Evolutionary conservation across 2,329 filamentous ascomycete species (phyloP).

Genomic region (Xylariaceae sp.): DNA sequence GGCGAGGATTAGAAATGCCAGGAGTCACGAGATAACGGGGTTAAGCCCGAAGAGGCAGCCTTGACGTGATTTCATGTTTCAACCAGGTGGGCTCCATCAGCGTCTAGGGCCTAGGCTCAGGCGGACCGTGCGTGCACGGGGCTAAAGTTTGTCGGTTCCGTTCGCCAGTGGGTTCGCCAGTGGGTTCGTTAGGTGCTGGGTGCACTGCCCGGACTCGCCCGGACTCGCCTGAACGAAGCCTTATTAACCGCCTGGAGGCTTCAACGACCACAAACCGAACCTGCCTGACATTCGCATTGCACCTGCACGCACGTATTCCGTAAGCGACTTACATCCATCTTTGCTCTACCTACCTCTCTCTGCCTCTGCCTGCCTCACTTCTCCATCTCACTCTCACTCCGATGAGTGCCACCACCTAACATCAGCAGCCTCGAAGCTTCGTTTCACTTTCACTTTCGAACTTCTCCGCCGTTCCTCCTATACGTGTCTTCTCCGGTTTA

Average conservation of each 20-base stretch:
- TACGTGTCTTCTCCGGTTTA: neutral
- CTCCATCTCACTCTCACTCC: no score
- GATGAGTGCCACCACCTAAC: no score
- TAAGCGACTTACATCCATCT: no score
- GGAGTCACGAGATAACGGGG: neutral
- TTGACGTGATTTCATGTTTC: conserved; percentile 17
- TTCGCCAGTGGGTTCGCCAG: neutral
- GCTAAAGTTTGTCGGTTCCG: neutral
- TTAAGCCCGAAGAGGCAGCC: conserved; percentile 4
- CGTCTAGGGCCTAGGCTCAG: neutral
- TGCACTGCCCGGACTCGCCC: no score
- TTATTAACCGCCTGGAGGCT: no score
- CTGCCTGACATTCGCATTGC: no score
- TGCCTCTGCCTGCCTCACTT: no score
- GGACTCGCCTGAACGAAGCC: no score
- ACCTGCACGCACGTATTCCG: no score
- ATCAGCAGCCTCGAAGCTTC: neutral
- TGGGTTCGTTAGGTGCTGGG: neutral
- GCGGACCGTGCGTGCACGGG: neutral
- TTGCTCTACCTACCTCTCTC: no score
- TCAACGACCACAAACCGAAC: no score
- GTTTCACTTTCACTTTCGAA: neutral
- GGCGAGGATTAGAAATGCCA: neutral
- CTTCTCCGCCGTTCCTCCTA: neutral
- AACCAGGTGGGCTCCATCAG: conserved; percentile 17